Conservation (phyloP, 2,329 filamentous ascomycete species). For the Arthroderma sp. region DNA sequence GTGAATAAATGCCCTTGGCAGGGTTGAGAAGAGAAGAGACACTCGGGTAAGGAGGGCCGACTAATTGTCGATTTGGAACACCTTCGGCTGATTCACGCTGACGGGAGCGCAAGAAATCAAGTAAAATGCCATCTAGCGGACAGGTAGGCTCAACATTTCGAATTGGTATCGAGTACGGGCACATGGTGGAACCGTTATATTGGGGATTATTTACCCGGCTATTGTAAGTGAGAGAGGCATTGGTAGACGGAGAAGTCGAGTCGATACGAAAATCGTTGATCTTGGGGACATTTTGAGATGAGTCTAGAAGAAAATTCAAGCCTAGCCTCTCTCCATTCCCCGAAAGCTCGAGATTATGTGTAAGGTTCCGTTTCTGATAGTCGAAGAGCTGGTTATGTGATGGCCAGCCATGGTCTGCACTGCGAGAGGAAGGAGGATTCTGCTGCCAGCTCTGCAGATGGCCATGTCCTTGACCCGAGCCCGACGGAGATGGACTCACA, state of each 20-base stretch:
- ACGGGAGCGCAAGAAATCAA: conserved; percentile 64
- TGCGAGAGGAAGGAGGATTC: background rate
- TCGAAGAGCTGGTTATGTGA: conserved; percentile 26
- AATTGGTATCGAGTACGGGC: conserved; percentile 35
- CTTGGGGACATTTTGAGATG: conserved; percentile 42
- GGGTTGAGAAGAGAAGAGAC: conserved; percentile 69
- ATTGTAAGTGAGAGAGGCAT: background rate
- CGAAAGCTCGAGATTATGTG: conserved; percentile 49
- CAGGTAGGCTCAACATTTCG: conserved; percentile 59
- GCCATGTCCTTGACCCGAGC: conserved; percentile 4
- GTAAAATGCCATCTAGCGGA: conserved; percentile 63
- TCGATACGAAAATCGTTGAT: conserved; percentile 36
- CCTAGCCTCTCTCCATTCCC: conserved; percentile 52
- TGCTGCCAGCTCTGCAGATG: conserved; percentile 7
- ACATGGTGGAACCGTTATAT: conserved; percentile 19
- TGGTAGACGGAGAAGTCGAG: conserved; percentile 18
- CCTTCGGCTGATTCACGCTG: conserved; percentile 55
- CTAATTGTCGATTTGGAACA: conserved; percentile 50
- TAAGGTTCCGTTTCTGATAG: conserved; percentile 31
- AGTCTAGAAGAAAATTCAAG: conserved; percentile 59
- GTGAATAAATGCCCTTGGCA: conserved; percentile 47
- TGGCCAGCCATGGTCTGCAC: conserved; percentile 21
- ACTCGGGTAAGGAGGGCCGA: conserved; percentile 67
- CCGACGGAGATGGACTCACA: conserved; percentile 34
- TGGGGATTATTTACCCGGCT: conserved; percentile 12